phyloP scores from a whole-genome alignment of 2,329 filamentous ascomycete species.

The Escovopsis sp. region DNA sequence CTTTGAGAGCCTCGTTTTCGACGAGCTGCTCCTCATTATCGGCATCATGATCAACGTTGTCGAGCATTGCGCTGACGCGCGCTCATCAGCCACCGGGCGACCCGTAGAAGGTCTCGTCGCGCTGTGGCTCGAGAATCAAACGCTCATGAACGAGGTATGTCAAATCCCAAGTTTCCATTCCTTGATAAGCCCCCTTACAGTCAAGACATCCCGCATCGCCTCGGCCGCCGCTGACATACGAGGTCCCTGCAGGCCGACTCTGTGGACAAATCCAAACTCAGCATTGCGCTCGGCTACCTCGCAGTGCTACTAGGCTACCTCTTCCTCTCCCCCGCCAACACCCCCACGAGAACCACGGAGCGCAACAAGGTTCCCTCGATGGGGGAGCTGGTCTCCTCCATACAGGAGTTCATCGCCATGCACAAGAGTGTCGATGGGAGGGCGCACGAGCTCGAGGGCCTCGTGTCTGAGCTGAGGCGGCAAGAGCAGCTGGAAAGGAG shows the following conservation, averaged over 20 bases:
- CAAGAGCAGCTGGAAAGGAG: not conserved
- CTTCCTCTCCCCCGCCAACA: constrained; percentile 37
- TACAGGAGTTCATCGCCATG: constrained; percentile 1
- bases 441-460: not conserved
- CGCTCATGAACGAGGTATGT: constrained; percentile 52
- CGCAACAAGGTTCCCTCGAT: not conserved
- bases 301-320: constrained; percentile 73
- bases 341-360: constrained; percentile 1
- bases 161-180: not conserved
- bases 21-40: constrained; percentile 61
- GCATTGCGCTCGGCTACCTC: constrained; percentile 76
- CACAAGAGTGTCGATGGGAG: not conserved
- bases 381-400: not conserved
- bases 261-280: constrained; percentile 58
- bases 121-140: constrained; percentile 53
- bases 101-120: constrained; percentile 44
- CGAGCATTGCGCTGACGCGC: constrained; percentile 54
- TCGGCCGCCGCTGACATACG: too few relatives aligned
- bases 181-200: too few relatives aligned
- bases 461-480: not conserved
- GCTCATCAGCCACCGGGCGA: constrained; percentile 4
- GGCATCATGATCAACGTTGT: constrained; percentile 79
- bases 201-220: too few relatives aligned
- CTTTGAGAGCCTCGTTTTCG: constrained; percentile 38
- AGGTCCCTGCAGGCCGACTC: constrained; percentile 63